Evolutionary conservation across 306 rosid genomes (phyloP).

Genomic region (Pyrus betulifolia): DNA sequence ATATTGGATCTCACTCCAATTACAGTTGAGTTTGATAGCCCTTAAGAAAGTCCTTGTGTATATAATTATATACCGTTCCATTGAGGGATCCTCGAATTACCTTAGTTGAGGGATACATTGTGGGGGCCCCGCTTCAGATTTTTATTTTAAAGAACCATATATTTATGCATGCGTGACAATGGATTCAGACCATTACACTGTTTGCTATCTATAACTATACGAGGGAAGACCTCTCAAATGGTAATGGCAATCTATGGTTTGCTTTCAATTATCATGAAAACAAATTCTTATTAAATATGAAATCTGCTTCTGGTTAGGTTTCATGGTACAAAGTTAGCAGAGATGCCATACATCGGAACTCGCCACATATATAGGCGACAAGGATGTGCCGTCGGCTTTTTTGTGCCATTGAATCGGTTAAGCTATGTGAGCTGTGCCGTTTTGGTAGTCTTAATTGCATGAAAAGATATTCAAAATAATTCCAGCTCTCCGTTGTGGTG

Average conservation of each 20-base stretch:
- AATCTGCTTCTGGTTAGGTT: conserved; percentile 49
- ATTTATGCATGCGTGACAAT: neutral
- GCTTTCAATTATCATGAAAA: conserved; percentile 1
- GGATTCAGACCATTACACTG: neutral
- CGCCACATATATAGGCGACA: conserved; percentile 92
- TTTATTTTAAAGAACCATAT: too few species aligned
- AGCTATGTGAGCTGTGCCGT: conserved; percentile 21
- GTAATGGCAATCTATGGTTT: neutral
- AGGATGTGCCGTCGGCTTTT: conserved; percentile 98
- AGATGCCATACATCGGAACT: conserved; percentile 98
- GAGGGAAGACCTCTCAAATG: neutral
- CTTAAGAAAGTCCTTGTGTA: too few species aligned
- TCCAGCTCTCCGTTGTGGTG: neutral
- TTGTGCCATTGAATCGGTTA: conserved; percentile 80
- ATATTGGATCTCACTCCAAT: too few species aligned
- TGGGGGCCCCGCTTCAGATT: too few species aligned
- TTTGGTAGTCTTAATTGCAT: conserved; percentile 11
- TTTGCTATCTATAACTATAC: neutral
- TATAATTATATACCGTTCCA: too few species aligned
- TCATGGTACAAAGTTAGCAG: conserved; percentile 87
- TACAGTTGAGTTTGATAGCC: too few species aligned
- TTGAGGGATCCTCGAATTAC: too few species aligned
- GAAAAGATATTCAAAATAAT: neutral
- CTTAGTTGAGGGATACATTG: too few species aligned
- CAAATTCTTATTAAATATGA: conserved; percentile 4